Base-by-base conservation (phyloP, 1,139 yeast species). In the Debaryomyces fabryi region DNA sequence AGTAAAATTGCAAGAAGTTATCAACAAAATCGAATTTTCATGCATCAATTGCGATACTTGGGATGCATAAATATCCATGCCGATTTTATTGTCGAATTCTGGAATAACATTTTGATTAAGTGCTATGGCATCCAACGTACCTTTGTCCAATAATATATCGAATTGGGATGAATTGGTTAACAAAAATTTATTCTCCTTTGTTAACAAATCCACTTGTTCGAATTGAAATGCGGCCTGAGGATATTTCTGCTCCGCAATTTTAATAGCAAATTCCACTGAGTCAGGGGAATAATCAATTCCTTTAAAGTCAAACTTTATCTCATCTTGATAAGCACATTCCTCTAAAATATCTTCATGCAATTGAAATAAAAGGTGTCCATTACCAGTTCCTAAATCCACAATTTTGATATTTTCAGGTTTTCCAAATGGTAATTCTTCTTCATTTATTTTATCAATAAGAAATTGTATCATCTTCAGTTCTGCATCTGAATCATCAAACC, bases 1-100 rank as follows among this genome's bases (percentile, higher is more conserved):
- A 0, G 98, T 93, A 65, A 93, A 93, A 64, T 93, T 93, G 67
- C 99, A 95, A n/a, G 96, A 88, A 0, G 99, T 95, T 40, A 93
- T 85, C 49, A 93, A 68, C 25, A 93, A 68, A 0, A 86, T 67
- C 3, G 93, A 86, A 18, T 76, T 80, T 10, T 63, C 54, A 47
- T 77, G 74, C 72, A 90, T 71, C 54, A 87, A 59, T 48, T 78
- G 74, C 40, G 69, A 71, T n/a, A 89, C 83, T 42, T 82, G 83
- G 0, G 59, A 56, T 0, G 91, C 83, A 59, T 93, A 93, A 10
- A 81, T 72, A 40, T 86, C 83, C 58, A 79, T 74, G 1, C 88
- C 88, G 23, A 74, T 71, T 53, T 67, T 65, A 3, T 72, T 78
- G 44, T 72, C 77, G 46, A 66, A 68, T 0, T 64, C 71, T 20